These are phyloP conservation scores for Russula abietina DNA, from an alignment of 768 basidiomycete species.

Conservation along the genomic window DNA sequence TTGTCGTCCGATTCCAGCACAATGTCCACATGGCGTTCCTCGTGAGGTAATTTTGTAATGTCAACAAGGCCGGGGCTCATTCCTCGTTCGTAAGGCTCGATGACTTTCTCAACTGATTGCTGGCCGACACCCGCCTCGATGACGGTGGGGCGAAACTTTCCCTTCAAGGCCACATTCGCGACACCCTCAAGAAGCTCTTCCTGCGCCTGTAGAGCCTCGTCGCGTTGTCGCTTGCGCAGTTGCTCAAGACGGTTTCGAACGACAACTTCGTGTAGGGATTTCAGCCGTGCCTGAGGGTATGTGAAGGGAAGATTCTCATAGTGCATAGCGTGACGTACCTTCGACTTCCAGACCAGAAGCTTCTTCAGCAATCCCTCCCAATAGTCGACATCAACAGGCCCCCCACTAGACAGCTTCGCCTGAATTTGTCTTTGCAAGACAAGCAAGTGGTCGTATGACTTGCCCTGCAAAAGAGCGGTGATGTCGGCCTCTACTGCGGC, in stretches of 20 bases:
- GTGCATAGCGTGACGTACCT: constrained; percentile 44
- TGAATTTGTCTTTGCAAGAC: constrained; percentile 82
- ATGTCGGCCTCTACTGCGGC: constrained; percentile 85
- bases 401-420: constrained; percentile 81
- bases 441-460: constrained; percentile 78
- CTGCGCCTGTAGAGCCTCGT: constrained; percentile 91
- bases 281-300: constrained; percentile 70
- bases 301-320: constrained; percentile 9
- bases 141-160: constrained; percentile 37
- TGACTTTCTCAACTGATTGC: constrained; percentile 45
- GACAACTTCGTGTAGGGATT: constrained; percentile 90
- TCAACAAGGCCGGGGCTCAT: constrained; percentile 84
- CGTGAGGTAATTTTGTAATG: constrained; percentile 59
- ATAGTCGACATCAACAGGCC: constrained; percentile 95
- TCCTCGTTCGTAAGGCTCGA: constrained; percentile 72
- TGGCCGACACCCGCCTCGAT: constrained; percentile 34
- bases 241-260: constrained; percentile 95
- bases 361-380: constrained; percentile 94
- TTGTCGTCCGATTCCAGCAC: constrained; percentile 62
- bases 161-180: constrained; percentile 49
- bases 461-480: constrained; percentile 70
- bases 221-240: constrained; percentile 89
- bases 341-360: constrained; percentile 94
- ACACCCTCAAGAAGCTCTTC: constrained; percentile 84
- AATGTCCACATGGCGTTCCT: constrained; percentile 79